These are phyloP conservation scores for Endoconidiophora polonica DNA, from an alignment of 2,329 filamentous ascomycete genomes.

Conservation along the genomic window DNA sequence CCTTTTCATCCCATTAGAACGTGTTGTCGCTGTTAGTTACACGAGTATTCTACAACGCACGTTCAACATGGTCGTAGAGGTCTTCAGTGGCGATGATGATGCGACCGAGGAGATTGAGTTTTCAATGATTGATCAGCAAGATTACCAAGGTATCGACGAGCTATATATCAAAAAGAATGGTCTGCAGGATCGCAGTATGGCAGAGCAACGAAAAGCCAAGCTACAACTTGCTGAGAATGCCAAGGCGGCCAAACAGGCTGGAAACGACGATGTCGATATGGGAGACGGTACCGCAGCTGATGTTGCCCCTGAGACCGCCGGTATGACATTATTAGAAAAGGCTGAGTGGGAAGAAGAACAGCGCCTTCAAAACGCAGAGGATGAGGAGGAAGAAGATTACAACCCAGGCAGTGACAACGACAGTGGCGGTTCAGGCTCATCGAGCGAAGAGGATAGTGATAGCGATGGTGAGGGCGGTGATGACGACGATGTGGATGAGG, in stretches of 20 bases:
- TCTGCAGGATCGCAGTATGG: slow-evolving; percentile 51
- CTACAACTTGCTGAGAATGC: slow-evolving; percentile 42
- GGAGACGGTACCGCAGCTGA: slow-evolving; percentile 22
- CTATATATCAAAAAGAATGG: slow-evolving; percentile 43
- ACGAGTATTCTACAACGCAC: slow-evolving; percentile 51
- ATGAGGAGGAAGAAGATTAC: slow-evolving; percentile 50
- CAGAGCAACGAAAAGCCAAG: slow-evolving; percentile 49
- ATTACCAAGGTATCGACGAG: slow-evolving; percentile 46
- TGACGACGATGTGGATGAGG: slow-evolving; percentile 19
- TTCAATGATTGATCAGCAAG: slow-evolving; percentile 52
- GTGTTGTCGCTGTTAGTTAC: slow-evolving; percentile 47
- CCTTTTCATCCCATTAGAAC: slow-evolving; percentile 43
- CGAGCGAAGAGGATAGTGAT: slow-evolving; percentile 26
- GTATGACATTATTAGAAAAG: slow-evolving; percentile 31
- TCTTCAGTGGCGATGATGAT: slow-evolving; percentile 28
- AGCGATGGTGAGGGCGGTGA: slow-evolving; percentile 24
- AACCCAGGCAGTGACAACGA: slow-evolving; percentile 40
- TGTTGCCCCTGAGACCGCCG: slow-evolving; percentile 21
- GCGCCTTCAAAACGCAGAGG: slow-evolving; percentile 40
- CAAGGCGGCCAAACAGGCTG: slow-evolving; percentile 28
- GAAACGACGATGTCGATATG: slow-evolving; percentile 19
- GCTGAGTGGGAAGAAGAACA: slow-evolving; percentile 36
- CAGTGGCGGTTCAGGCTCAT: slow-evolving; percentile 35
- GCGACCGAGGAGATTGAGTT: slow-evolving; percentile 47
- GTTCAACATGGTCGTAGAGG: slow-evolving; percentile 50